These are phyloP conservation scores for Colletotrichum higginsianum DNA, from an alignment of 2,329 filamentous ascomycete genomes.

Conservation along the genomic window DNA sequence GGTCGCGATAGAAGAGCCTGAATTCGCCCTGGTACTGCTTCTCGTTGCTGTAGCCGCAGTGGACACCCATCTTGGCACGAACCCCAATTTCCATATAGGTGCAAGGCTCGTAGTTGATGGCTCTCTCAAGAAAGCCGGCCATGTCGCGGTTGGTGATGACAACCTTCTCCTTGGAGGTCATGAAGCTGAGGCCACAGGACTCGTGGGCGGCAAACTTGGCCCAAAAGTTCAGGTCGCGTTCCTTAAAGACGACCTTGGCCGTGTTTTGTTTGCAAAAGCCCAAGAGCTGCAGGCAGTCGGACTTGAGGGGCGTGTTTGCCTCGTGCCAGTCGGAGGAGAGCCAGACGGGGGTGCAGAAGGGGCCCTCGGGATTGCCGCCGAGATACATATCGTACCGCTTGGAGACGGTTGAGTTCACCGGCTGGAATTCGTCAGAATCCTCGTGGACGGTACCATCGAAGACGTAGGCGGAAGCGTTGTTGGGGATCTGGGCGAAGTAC, in stretches of 20 bases:
- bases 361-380: slow-evolving; percentile 2
- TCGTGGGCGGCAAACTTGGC: slow-evolving; percentile 31
- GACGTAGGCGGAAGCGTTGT: slow-evolving; percentile 31
- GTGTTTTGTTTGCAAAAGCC: slow-evolving; percentile 24
- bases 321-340: slow-evolving; percentile 27
- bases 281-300: slow-evolving; percentile 19
- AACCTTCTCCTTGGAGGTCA: slow-evolving; percentile 11
- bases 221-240: slow-evolving; percentile 22
- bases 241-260: slow-evolving; percentile 29
- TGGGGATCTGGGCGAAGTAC: slow-evolving; percentile 16
- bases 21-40: slow-evolving; percentile 18
- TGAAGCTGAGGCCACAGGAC: slow-evolving; percentile 32
- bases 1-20: slow-evolving; percentile 32
- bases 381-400: slow-evolving; percentile 24
- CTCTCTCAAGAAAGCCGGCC: slow-evolving; percentile 23
- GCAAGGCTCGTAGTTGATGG: slow-evolving; percentile 10
- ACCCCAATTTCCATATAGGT: neutral
- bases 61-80: slow-evolving; percentile 25
- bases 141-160: slow-evolving; percentile 29
- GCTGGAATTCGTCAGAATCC: neutral
- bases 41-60: slow-evolving; percentile 1
- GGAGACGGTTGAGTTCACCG: slow-evolving; percentile 1
- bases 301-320: slow-evolving; percentile 6
- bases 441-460: slow-evolving; percentile 8
- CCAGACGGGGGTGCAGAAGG: slow-evolving; percentile 30